Conservation (phyloP, 805 yeast genomes). For the Candida nemodendra region DNA sequence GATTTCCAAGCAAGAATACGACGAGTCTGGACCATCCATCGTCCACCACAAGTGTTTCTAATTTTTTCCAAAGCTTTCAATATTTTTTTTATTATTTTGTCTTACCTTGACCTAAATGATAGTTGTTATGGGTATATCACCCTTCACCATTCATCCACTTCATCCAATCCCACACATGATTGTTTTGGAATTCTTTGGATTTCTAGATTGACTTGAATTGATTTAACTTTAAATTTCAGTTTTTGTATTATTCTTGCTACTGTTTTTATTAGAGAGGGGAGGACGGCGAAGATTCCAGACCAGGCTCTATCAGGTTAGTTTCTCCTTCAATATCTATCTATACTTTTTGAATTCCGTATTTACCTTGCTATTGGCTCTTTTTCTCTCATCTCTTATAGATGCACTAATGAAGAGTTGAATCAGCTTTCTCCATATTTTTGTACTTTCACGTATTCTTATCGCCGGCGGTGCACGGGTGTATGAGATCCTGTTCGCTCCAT, state of each 20-base stretch:
- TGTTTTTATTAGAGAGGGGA: background rate
- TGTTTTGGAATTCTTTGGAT: conserved; percentile 13
- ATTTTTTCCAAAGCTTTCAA: conserved; percentile 24
- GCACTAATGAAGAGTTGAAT: too few species aligned
- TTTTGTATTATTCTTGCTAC: conserved; percentile 12
- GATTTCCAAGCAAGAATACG: conserved; percentile 99
- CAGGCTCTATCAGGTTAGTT: too few species aligned
- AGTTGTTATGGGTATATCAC: background rate
- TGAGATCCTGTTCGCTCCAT: too few species aligned
- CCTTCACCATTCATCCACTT: background rate
- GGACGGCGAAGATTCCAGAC: too few species aligned
- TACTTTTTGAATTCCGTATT: too few species aligned
- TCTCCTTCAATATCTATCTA: too few species aligned
- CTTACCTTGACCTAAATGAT: conserved; percentile 6
- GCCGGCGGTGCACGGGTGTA: too few species aligned
- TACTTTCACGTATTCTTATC: too few species aligned
- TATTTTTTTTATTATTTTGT: conserved; percentile 2
- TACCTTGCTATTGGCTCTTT: too few species aligned
- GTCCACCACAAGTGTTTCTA: conserved; percentile 95
- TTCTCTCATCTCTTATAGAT: too few species aligned
- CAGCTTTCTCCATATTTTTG: too few species aligned
- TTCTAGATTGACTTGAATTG: conserved; percentile 12
- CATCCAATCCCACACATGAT: background rate
- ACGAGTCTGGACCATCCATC: conserved; percentile 99
- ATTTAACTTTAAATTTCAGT: conserved; percentile 3